phyloP scores from a whole-genome alignment of 371 early-diverging fungal species.

The Smittium culicis region DNA sequence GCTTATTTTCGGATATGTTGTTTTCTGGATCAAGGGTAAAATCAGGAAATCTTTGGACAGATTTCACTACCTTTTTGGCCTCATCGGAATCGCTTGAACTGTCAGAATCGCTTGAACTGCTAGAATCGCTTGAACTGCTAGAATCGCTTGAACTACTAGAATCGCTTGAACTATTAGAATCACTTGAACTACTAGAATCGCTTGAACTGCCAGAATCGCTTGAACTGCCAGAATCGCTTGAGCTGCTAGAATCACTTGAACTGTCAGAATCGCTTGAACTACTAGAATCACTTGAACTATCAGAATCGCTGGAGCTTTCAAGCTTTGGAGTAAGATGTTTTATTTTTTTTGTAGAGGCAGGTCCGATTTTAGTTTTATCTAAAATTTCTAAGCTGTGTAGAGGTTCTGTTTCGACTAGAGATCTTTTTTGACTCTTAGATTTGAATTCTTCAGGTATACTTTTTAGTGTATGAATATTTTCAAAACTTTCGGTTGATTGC shows the following conservation, averaged over 20 bases:
- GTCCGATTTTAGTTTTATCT: not conserved
- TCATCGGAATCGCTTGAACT: not conserved
- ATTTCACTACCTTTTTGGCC: not conserved
- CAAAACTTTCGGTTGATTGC: not conserved
- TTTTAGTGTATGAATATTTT: not conserved
- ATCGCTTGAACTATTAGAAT: not conserved
- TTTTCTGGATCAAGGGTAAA: conserved; percentile 20
- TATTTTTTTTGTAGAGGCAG: not conserved
- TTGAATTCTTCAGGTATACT: not conserved
- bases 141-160: not conserved
- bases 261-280: not conserved
- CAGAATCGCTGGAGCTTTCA: not conserved
- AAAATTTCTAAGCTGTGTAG: not conserved
- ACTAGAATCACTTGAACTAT: not conserved
- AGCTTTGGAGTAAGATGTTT: not conserved
- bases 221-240: not conserved
- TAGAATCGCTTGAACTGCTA: not conserved
- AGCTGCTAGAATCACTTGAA: not conserved
- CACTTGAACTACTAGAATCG: not conserved
- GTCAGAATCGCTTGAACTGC: not conserved
- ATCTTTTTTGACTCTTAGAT: not conserved
- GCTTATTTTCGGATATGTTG: conserved; percentile 12
- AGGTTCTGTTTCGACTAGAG: not conserved
- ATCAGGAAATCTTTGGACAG: conserved; percentile 22
- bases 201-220: not conserved